Evolutionary conservation across 2,329 filamentous ascomycete genomes (phyloP), one percentile per base, ranked within the genome.

Genomic region (Apiospora rasikravindrae): DNA sequence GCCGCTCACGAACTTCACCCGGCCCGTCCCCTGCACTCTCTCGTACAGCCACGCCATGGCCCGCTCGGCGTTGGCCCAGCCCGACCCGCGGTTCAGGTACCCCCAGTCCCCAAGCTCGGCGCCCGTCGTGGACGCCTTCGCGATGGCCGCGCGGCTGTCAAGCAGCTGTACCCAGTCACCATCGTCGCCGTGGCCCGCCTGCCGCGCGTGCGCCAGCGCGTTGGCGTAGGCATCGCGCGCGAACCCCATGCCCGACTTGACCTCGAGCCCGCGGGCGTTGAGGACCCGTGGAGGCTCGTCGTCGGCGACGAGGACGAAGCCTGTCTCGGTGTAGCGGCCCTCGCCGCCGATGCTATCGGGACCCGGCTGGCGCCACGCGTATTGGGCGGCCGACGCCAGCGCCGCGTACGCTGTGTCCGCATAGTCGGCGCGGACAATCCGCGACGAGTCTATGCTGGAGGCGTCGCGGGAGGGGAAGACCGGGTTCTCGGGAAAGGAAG

Each of bases 11-110:
- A 91, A 91, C 2, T 76, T 78, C 29, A 93, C 87, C 70, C 90
- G 86, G 13, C 86, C 85, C 10, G 88, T 87, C 11, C 83, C 85
- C 49, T 86, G 84, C 33, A 91, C 88, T 70, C 86, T 83, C 61
- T 84, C 78, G 72, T 89, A 86, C 22, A 93, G 80, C 86, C 89
- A 93, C 64, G 85, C 81, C 90, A 96, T 93, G 19, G 87, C 89
- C 66, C 87, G 88, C 74, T 91, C 91, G 0, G 94, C 94, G 79
- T 97, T 88, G 2, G 92, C 94, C 94, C 94, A 97, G 7, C 94
- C 94, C 51, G 91, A 92, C 40, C 87, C 85, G 70, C 87, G 86
- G 80, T 97, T 97, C 70, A 93, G 82, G 81, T 95, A 97, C 29
- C 92, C 94, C 86, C 86, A 90, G 74, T 86, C 87, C 19, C 90